These are phyloP conservation scores for Aristolochia californica DNA, from an alignment of 164 flowering plant genomes.

Conservation along the genomic window DNA sequence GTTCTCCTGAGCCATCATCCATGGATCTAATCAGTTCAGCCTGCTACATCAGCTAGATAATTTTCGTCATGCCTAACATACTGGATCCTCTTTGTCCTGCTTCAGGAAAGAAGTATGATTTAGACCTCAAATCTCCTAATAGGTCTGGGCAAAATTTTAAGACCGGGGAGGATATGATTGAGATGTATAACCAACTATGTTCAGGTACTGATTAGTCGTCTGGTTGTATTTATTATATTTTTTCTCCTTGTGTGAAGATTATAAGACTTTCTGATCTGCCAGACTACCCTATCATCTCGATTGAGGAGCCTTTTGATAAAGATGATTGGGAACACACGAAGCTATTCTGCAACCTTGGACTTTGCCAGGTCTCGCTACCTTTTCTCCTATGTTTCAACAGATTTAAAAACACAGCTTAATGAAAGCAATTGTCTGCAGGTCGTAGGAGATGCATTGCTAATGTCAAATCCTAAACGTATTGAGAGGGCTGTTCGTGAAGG, in stretches of 20 bases:
- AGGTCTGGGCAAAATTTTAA: slow-evolving; percentile 83
- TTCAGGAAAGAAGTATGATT: slow-evolving; percentile 84
- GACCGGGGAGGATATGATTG: slow-evolving; percentile 81
- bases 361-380: slow-evolving; percentile 62
- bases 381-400: neutral
- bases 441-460: slow-evolving; percentile 76
- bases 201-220: slow-evolving; percentile 34
- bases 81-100: slow-evolving; percentile 1
- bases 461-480: slow-evolving; percentile 79
- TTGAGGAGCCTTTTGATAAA: slow-evolving; percentile 97
- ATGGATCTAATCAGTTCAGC: too few relatives aligned
- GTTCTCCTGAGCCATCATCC: too few relatives aligned
- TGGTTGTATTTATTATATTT: neutral
- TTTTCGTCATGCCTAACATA: too few relatives aligned
- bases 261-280: slow-evolving; percentile 1
- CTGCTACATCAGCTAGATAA: too few relatives aligned
- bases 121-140: slow-evolving; percentile 64
- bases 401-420: neutral
- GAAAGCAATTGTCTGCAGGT: slow-evolving; percentile 43
- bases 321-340: slow-evolving; percentile 94
- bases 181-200: slow-evolving; percentile 76
- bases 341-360: slow-evolving; percentile 48
- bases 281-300: slow-evolving; percentile 92
- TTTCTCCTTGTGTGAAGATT: neutral
- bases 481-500: slow-evolving; percentile 67